Evolutionary conservation across 169 alveolate genomes (phyloP), one percentile per base, ranked within the genome.

Genomic region (Cryptosporidium muris): DNA sequence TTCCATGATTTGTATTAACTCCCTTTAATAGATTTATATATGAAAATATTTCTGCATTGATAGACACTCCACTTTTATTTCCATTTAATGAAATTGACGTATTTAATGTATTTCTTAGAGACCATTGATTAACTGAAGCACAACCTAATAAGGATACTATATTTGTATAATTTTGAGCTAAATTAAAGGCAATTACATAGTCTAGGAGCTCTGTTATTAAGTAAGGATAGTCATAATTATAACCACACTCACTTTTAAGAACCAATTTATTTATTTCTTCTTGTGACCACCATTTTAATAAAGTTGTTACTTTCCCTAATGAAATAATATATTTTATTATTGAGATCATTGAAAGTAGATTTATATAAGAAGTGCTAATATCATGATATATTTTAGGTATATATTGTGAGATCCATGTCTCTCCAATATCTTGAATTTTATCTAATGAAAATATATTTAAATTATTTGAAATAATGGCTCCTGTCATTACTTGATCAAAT

Each of bases 101-200:
- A 0, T 68, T 63, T 43, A 74, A 74, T 3, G 56, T 40, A 48
- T 58, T 74, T 14, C 42, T 36, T 68, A 74, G 43, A 11, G 47
- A 54, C 85, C 85, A 74, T 34, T 74, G 85, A 9, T 74, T 74
- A 12, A 62, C 60, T 43, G 85, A 74, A n/a, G 60, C 16, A 42
- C 74, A 66, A 8, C 74, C 85, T 11, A 74, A 1, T 36, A 60
- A 43, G 45, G 47, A 45, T 25, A 40, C 9, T 14, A 25, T 36
- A 11, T 11, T 36, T 9, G 54, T 63, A 3, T 42, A 0, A 45
- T 48, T 34, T 5, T 0, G 45, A 14, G 42, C 34, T 14, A 43
- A 8, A 8, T 43, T 60, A 4, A 25, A 4, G 25, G 40, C 45
- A 16, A 74, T 42, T n/a, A 74, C 25, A 16, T 34, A 47, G 43